Conservation (phyloP, 2,329 filamentous ascomycete species). For the Xylariomycetidae sp. region DNA sequence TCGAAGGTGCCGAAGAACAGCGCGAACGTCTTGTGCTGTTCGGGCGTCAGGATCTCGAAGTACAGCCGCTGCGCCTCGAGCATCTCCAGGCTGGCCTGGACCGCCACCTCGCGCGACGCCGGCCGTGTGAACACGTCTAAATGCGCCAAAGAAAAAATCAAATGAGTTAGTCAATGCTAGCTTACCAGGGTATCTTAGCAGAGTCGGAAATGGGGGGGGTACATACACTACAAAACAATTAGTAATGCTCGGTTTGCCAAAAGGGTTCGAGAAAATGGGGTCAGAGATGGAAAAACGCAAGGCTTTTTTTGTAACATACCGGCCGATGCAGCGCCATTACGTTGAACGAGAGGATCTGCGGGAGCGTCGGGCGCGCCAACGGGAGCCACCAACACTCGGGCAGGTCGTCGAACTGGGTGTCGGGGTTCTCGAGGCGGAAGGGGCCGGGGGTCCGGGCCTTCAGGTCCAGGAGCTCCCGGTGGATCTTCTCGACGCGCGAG, state of each 20-base stretch:
- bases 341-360: slow-evolving; percentile 48
- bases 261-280: too few species aligned
- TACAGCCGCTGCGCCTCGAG: slow-evolving; percentile 49
- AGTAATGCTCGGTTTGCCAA: too few species aligned
- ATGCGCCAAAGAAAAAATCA: too few species aligned
- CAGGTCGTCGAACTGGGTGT: slow-evolving; percentile 51
- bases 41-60: slow-evolving; percentile 43
- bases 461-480: slow-evolving; percentile 44
- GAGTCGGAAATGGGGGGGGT: too few species aligned
- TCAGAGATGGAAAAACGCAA: too few species aligned
- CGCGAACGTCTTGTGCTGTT: slow-evolving; percentile 50
- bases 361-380: slow-evolving; percentile 38
- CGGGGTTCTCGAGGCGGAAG: slow-evolving; percentile 52
- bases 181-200: too few species aligned
- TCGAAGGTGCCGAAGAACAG: slow-evolving; percentile 62
- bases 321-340: slow-evolving; percentile 58
- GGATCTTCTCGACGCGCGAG: slow-evolving; percentile 48
- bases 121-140: slow-evolving; percentile 56
- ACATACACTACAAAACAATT: too few species aligned
- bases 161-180: too few species aligned
- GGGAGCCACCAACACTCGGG: slow-evolving; percentile 51
- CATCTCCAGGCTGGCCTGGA: slow-evolving; percentile 51
- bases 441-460: slow-evolving; percentile 45
- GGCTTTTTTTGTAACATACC: too few species aligned
- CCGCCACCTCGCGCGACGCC: slow-evolving; percentile 49